A percentile compares a stretch with the other conserved stretches of the same genome.
Conservation (phyloP, 208 protist species). For the Crithidia bombi region DNA sequence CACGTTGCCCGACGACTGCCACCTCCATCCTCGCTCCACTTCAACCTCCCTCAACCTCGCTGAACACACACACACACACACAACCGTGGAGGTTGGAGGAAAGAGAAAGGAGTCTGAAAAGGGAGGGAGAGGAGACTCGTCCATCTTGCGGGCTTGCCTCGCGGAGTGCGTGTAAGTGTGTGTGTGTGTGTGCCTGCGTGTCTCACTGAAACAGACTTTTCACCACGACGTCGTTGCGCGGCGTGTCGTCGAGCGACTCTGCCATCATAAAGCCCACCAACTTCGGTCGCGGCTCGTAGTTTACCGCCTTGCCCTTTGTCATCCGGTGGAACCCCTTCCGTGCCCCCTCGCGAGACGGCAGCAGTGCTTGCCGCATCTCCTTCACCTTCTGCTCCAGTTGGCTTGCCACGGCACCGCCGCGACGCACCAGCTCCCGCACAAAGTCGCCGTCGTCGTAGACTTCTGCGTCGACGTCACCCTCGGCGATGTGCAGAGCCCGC, state of each 20-base stretch:
- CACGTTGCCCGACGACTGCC: too few species aligned
- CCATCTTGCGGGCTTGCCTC: neutral
- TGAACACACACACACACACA: neutral
- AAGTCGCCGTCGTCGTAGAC: constrained; percentile 87
- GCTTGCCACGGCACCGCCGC: constrained; percentile 55
- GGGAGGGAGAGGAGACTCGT: neutral
- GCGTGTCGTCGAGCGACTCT: constrained; percentile 54
- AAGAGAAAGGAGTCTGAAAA: neutral
- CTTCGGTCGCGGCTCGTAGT: constrained; percentile 83
- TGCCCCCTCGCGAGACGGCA: constrained; percentile 35
- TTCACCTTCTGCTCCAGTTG: constrained; percentile 69
- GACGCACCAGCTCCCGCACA: constrained; percentile 75
- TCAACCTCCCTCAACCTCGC: neutral
- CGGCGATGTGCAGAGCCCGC: constrained; percentile 72
- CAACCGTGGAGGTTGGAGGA: too few species aligned
- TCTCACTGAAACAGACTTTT: constrained; percentile 85
- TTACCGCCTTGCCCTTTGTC: constrained; percentile 82
- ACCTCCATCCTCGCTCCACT: too few species aligned
- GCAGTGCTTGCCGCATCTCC: constrained; percentile 39
- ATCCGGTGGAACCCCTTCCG: constrained; percentile 78
- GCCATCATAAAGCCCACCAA: constrained; percentile 82
- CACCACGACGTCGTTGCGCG: constrained; percentile 72
- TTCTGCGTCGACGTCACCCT: constrained; percentile 81
- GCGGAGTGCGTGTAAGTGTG: too few species aligned
- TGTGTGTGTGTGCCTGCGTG: too few species aligned